Percentiles rank a stretch among this genome's conserved stretches.
Conservation (phyloP, 768 basidiomycete genomes). For the Mrakia hoshinonis region DNA sequence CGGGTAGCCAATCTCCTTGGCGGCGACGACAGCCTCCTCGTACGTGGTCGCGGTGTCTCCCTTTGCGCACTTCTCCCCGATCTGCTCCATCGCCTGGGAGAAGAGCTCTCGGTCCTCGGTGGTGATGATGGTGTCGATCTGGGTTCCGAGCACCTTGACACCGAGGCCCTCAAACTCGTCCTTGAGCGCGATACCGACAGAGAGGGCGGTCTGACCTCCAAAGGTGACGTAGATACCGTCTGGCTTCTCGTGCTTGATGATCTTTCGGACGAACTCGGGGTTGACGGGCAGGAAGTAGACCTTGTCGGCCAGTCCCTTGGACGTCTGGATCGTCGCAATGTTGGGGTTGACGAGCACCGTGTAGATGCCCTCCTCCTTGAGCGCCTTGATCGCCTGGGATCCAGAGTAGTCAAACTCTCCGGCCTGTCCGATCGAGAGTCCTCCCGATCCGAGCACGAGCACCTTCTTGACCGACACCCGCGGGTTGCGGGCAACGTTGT, state of each 20-base stretch:
- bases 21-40: conserved; percentile 76
- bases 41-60: conserved; percentile 75
- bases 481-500: conserved; percentile 59
- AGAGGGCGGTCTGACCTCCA: conserved; percentile 93
- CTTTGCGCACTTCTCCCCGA: conserved; percentile 90
- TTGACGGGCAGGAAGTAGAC: conserved; percentile 99
- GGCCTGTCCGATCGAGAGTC: conserved; percentile 95
- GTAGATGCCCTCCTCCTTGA: conserved; percentile 98
- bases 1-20: conserved; percentile 77
- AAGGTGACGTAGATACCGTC: conserved; percentile 99
- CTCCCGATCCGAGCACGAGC: conserved; percentile 92
- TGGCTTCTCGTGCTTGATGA: conserved; percentile 97
- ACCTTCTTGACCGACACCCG: conserved; percentile 73
- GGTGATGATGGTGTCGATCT: conserved; percentile 91
- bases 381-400: conserved; percentile 96
- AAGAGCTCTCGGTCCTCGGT: conserved; percentile 96
- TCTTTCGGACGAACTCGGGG: conserved; percentile 92
- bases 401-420: conserved; percentile 99
- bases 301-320: conserved; percentile 95
- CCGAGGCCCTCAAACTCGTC: conserved; percentile 87
- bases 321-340: conserved; percentile 96
- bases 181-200: conserved; percentile 94
- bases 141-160: conserved; percentile 88
- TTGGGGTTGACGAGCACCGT: conserved; percentile 98
- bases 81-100: conserved; percentile 85